Evolutionary conservation across 2,329 filamentous ascomycete genomes (phyloP), one percentile per base, ranked within the genome.

Genomic region (Aspergillus arachidicola): DNA sequence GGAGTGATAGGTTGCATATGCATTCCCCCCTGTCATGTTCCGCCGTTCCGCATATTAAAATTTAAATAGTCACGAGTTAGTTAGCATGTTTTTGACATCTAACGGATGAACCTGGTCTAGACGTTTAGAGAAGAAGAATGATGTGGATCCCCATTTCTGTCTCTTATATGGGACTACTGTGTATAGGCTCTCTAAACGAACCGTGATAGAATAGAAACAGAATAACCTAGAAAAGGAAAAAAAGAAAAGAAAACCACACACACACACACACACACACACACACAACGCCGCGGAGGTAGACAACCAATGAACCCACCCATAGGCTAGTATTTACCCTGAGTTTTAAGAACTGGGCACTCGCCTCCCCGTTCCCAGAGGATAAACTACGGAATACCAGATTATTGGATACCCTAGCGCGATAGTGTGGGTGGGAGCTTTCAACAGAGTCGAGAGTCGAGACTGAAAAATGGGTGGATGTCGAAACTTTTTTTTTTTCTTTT

Each of bases 1-100:
- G 19, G 19, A 45, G 43, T 26, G 45, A 48, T 26, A 48, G 45
- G 45, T 48, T 48, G 23, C 45, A 28, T 28, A 19, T 48, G 21
- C 21, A 21, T 28, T 26, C 6, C 57, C 57, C 57, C 57, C 57
- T 59, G 57, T 59, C 57, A 59, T 59, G 46, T 59, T 14, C 56
- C 56, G 56, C 45, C 30, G 38, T 58, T 58, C 57, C 57, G 57
- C 57, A 51, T 43, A 59, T 59, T 59, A 50, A 59, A 43, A 30
- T 53, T 59, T 59, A 53, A 53, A 59, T 59, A 53, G 46, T 59
- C 41, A 51, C 30, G 46, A 43, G 45, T 28, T 48, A 43, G 45
- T 28, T 48, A 46, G 43, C 43, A 16, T 19, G 43, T 45, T 38
- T 48, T 38, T 60, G 54, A 54, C 51, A 36, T 54, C 51, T 54